Base-by-base conservation (phyloP, 441 rosid species). In the Jatropha multifida region DNA sequence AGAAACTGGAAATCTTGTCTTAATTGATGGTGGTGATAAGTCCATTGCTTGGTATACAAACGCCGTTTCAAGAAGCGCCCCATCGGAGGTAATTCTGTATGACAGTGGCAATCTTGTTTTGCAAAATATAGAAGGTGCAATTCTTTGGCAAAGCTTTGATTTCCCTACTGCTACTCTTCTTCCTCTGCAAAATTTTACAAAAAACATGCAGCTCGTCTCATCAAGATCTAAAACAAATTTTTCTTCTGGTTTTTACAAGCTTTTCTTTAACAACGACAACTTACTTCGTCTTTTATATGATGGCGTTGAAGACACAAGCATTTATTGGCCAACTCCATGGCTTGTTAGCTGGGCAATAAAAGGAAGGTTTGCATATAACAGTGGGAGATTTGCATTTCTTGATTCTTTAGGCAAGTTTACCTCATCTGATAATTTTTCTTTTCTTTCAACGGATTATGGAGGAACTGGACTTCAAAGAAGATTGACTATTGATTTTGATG, bases 201-300 rank as follows among this genome's bases (percentile, higher is more conserved):
- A n/a, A 42, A 23, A 65, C 23, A 65, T 12, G 68, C 68, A 65
- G 17, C 68, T 65, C 38, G 49, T 65, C 17, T 65, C 69, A 12
- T 65, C 69, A 41, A 65, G 52, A 65, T 38, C 14, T 23, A 42
- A n/a, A 41, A 65, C 27, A 15, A 41, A 65, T 13, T 20, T 40
- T 41, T 65, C 52, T 40, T 65, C 52, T 17, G 26, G 52, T 41
- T 65, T 65, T n/a, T 65, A 65, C 23, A n/a, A 51, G 46, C 32
- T 66, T 2, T 8, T 41, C 3, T 65, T 66, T 26, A 7, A 66
- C 55, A 46, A 66, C 9, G 70, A 66, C 10, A 66, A 46, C 13
- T 3, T 46, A 20, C 70, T 66, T 20, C 18, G 37, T n/a, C 56
- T 46, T 23, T 9, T 66, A 7, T 46, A 42, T 13, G 70, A 66